Percentiles rank a stretch among this genome's conserved stretches.
These are phyloP conservation scores for Penicillium pancosmium DNA, from an alignment of 495 filamentous ascomycete species.

Conservation along the genomic window DNA sequence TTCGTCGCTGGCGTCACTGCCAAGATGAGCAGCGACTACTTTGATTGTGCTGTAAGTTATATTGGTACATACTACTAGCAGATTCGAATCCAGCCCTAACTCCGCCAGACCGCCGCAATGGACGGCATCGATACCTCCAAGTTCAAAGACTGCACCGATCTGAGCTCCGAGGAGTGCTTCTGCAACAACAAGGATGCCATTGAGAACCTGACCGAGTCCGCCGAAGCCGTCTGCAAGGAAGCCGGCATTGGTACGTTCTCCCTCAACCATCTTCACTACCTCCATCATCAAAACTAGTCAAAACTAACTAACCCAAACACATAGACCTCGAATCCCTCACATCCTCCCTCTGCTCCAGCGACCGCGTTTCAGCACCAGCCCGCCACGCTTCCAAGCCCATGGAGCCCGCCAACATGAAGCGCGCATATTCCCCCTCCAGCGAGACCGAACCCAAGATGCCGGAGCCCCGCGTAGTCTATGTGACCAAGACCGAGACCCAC, in stretches of 20 bases:
- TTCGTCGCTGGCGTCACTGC: conserved; percentile 23
- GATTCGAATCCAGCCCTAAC: background rate
- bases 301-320: background rate
- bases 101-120: conserved; percentile 18
- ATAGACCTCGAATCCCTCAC: conserved; percentile 14
- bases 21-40: conserved; percentile 7
- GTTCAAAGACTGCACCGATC: conserved; percentile 13
- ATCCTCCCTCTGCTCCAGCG: conserved; percentile 13
- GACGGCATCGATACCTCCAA: conserved; percentile 7
- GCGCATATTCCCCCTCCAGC: conserved; percentile 18
- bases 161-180: conserved; percentile 19
- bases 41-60: conserved; percentile 23
- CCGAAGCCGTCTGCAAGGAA: conserved; percentile 11
- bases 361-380: conserved; percentile 10
- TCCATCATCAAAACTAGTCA: background rate
- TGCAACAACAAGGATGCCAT: conserved; percentile 26
- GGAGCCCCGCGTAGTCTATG: conserved; percentile 22
- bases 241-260: conserved; percentile 19
- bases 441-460: background rate
- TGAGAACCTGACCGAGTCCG: conserved; percentile 3
- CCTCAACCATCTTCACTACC: background rate
- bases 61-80: too few relatives aligned
- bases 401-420: conserved; percentile 22
- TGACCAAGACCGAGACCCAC: conserved; percentile 30
- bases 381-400: conserved; percentile 31